Conservation (phyloP, 2,329 filamentous ascomycete genomes). For the Aspergillus calidoustus region DNA sequence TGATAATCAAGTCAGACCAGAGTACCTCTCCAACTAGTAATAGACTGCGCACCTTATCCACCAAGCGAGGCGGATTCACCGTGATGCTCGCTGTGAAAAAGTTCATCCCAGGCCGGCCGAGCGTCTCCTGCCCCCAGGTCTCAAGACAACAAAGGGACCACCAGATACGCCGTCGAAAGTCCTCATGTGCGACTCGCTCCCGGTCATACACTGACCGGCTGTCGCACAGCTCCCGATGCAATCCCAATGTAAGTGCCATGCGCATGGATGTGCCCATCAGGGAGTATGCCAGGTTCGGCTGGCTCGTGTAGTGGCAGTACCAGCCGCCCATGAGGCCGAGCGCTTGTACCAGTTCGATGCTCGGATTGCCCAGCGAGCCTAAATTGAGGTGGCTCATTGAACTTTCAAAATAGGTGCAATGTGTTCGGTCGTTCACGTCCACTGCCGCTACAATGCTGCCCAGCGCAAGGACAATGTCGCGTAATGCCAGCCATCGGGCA, state of each 20-base stretch:
- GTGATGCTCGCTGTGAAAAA: slow-evolving; percentile 68
- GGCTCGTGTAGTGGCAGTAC: slow-evolving; percentile 76
- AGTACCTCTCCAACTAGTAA: slow-evolving; percentile 24
- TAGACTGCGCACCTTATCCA: slow-evolving; percentile 17
- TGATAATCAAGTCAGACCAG: slow-evolving; percentile 46
- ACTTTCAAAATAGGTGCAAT: slow-evolving; percentile 69
- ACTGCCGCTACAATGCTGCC: slow-evolving; percentile 61
- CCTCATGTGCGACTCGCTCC: slow-evolving; percentile 55
- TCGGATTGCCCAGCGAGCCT: slow-evolving; percentile 68
- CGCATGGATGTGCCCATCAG: slow-evolving; percentile 71
- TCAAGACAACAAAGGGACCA: slow-evolving; percentile 74
- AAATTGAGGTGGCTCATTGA: slow-evolving; percentile 68
- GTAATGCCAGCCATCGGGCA: slow-evolving; percentile 68
- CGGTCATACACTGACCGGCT: slow-evolving; percentile 32
- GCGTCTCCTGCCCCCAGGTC: slow-evolving; percentile 71
- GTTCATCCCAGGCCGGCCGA: slow-evolving; percentile 71
- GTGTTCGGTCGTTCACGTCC: slow-evolving; percentile 60
- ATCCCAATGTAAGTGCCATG: slow-evolving; percentile 71
- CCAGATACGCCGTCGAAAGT: slow-evolving; percentile 69
- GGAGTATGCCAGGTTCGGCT: slow-evolving; percentile 74
- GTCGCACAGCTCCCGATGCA: slow-evolving; percentile 65
- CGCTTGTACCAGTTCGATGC: slow-evolving; percentile 72
- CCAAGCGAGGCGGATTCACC: slow-evolving; percentile 55
- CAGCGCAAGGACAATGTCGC: slow-evolving; percentile 76
- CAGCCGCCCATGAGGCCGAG: slow-evolving; percentile 72